Conservation (phyloP, 495 filamentous ascomycete genomes). For the Lentithecium fluviatile region DNA sequence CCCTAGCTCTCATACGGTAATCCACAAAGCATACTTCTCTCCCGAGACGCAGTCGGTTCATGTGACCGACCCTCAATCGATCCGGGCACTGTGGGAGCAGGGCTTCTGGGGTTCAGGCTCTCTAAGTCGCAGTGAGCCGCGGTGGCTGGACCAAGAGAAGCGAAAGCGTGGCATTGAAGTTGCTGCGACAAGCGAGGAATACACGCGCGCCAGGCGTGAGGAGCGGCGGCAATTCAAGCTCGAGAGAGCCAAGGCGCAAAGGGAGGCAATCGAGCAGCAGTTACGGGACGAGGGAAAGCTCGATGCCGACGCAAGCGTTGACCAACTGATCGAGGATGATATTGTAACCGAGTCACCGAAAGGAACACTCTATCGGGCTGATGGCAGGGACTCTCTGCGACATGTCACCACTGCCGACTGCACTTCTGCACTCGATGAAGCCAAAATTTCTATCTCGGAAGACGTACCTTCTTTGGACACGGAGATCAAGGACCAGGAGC, state of each 20-base stretch:
- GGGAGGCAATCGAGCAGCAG: conserved; percentile 73
- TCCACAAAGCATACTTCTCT: conserved; percentile 75
- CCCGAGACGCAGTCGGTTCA: conserved; percentile 78
- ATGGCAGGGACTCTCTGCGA: not conserved
- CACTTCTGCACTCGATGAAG: not conserved
- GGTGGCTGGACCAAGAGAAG: conserved; percentile 83
- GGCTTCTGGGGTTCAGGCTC: conserved; percentile 95
- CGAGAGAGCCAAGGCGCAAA: conserved; percentile 81
- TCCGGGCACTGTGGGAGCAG: conserved; percentile 85
- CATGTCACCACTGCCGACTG: not conserved
- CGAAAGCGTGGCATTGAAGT: conserved; percentile 62
- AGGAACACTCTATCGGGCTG: not conserved
- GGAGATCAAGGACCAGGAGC: conserved; percentile 71
- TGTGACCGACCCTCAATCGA: conserved; percentile 70
- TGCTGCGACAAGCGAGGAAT: conserved; percentile 69
- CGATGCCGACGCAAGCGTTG: conserved; percentile 8
- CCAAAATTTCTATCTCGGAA: not conserved
- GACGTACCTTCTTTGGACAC: not conserved
- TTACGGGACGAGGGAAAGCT: conserved; percentile 59
- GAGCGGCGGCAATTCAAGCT: conserved; percentile 83
- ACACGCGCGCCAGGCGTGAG: conserved; percentile 70
- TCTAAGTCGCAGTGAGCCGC: conserved; percentile 89
- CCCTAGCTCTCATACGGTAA: conserved; percentile 59
- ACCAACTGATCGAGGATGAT: not conserved
- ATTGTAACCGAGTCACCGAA: not conserved